Conservation (phyloP, 768 basidiomycete species). For the Clathrus columnatus region DNA sequence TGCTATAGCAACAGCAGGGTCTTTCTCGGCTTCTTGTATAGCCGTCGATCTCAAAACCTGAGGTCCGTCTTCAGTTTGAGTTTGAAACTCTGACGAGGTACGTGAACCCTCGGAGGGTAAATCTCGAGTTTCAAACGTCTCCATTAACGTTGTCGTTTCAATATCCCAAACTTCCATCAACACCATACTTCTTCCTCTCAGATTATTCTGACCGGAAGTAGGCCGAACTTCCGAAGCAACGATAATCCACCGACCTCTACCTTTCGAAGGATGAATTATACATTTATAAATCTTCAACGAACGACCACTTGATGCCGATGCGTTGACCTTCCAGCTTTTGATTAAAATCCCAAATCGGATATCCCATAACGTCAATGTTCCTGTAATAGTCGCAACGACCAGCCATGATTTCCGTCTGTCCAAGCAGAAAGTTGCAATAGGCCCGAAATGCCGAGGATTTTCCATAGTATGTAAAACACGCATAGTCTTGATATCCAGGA, state of each 20-base stretch:
- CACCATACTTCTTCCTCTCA: conserved; percentile 30
- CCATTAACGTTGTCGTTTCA: conserved; percentile 69
- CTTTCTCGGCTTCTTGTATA: conserved; percentile 49
- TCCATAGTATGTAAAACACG: conserved; percentile 64
- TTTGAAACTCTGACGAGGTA: conserved; percentile 29
- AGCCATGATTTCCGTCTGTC: conserved; percentile 85
- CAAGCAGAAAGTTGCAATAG: conserved; percentile 76
- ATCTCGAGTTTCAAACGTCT: conserved; percentile 54
- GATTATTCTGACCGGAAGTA: conserved; percentile 3
- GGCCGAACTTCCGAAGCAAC: conserved; percentile 54
- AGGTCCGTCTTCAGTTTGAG: conserved; percentile 46
- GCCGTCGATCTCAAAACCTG: conserved; percentile 31
- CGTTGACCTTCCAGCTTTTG: conserved; percentile 76
- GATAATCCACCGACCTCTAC: conserved; percentile 84
- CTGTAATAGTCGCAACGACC: conserved; percentile 77
- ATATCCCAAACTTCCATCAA: conserved; percentile 91
- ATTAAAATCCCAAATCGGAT: conserved; percentile 85
- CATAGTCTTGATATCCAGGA: conserved; percentile 84
- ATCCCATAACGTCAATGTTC: conserved; percentile 88
- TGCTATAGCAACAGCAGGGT: conserved; percentile 68
- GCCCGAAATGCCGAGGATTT: conserved; percentile 79
- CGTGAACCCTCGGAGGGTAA: conserved; percentile 16
- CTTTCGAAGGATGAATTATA: conserved; percentile 76
- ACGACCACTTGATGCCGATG: conserved; percentile 38
- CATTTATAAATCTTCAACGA: conserved; percentile 63